A percentile compares a stretch with the other conserved stretches of the same genome.
Evolutionary conservation across 495 filamentous ascomycete species (phyloP).

Genomic region (Podospora appendiculata): DNA sequence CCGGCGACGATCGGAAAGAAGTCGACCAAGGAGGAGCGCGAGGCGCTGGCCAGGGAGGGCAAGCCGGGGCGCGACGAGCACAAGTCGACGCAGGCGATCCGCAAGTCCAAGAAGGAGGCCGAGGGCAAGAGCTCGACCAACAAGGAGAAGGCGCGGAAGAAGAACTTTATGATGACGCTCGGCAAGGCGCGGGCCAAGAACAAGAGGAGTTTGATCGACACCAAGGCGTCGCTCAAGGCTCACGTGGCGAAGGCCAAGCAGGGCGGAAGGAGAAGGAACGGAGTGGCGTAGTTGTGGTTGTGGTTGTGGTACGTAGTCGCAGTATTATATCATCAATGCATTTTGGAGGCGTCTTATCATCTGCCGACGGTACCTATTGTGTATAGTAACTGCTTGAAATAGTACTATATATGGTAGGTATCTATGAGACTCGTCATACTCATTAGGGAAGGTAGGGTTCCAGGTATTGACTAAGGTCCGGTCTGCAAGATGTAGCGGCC

Average conservation of each 20-base stretch:
- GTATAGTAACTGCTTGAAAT: too few species aligned
- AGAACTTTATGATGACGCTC: constrained; percentile 97
- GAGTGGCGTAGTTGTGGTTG: neutral
- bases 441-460: too few species aligned
- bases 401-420: too few species aligned
- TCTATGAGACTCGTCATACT: too few species aligned
- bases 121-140: constrained; percentile 95
- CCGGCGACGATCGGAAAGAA: constrained; percentile 61
- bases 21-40: constrained; percentile 68
- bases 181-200: constrained; percentile 89
- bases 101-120: constrained; percentile 74
- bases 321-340: too few species aligned
- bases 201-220: constrained; percentile 84
- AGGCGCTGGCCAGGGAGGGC: constrained; percentile 69
- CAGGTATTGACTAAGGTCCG: too few species aligned
- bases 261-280: constrained; percentile 75
- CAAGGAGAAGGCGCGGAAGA: constrained; percentile 90
- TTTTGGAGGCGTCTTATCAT: too few species aligned
- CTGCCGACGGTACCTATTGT: too few species aligned
- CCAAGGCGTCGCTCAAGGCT: constrained; percentile 65
- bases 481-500: too few species aligned
- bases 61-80: constrained; percentile 66
- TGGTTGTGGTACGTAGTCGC: too few species aligned
- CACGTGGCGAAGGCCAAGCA: constrained; percentile 79
- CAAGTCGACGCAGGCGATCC: constrained; percentile 70